Evolutionary conservation across 1,139 yeast species (phyloP).

Genomic region (Casaregolazyma lundiana): DNA sequence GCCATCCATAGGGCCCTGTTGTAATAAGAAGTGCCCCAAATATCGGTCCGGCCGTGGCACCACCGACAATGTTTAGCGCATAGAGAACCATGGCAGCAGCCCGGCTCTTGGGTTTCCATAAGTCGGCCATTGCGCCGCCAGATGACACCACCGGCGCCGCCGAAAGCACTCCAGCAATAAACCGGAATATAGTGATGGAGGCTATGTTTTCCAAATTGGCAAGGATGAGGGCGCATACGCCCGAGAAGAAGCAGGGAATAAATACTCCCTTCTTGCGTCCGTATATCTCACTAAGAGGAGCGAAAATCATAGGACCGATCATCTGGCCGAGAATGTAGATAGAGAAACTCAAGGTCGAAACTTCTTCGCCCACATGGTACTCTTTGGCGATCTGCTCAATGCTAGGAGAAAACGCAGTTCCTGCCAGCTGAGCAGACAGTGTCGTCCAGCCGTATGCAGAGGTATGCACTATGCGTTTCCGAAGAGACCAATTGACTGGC

Average conservation of each 20-base stretch:
- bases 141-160: slow-evolving; percentile 77
- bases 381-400: slow-evolving; percentile 42
- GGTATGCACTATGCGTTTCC: slow-evolving; percentile 38
- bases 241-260: slow-evolving; percentile 16
- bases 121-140: slow-evolving; percentile 79
- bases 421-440: slow-evolving; percentile 43
- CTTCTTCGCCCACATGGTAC: slow-evolving; percentile 55
- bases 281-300: slow-evolving; percentile 9
- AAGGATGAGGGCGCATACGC: slow-evolving; percentile 59
- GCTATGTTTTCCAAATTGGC: slow-evolving; percentile 70
- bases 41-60: slow-evolving; percentile 70
- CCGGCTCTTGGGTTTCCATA: slow-evolving; percentile 56
- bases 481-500: slow-evolving; percentile 38
- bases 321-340: slow-evolving; percentile 70
- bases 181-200: slow-evolving; percentile 65
- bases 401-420: slow-evolving; percentile 42
- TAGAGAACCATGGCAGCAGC: slow-evolving; percentile 70
- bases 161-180: slow-evolving; percentile 70
- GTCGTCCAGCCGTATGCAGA: slow-evolving; percentile 41
- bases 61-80: slow-evolving; percentile 64
- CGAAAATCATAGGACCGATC: slow-evolving; percentile 4
- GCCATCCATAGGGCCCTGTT: slow-evolving; percentile 43
- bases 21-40: slow-evolving; percentile 63
- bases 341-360: slow-evolving; percentile 58
- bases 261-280: slow-evolving; percentile 7